Conservation (phyloP, 768 basidiomycete genomes). For the Suillus clintonianus region DNA sequence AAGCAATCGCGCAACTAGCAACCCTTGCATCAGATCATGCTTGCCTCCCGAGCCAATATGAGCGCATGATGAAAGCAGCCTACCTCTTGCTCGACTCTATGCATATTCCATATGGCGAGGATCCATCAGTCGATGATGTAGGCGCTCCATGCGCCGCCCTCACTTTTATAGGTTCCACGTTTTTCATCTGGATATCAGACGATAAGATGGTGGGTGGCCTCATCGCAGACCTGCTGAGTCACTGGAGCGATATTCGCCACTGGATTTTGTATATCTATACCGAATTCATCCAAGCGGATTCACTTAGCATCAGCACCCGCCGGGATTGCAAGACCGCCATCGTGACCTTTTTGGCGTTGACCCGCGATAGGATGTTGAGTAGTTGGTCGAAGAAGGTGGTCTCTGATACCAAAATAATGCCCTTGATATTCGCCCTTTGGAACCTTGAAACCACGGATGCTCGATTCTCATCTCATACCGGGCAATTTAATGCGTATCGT, state of each 20-base stretch:
- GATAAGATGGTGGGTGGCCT: conserved; percentile 15
- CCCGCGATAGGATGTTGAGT: conserved; percentile 25
- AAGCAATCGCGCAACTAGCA: conserved; percentile 15
- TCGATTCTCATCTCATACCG: conserved; percentile 22
- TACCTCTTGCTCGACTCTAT: conserved; percentile 20
- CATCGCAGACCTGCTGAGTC: conserved; percentile 11
- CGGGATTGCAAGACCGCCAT: conserved; percentile 24
- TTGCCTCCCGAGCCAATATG: conserved; percentile 23
- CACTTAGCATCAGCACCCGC: conserved; percentile 12
- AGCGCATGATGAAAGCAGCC: conserved; percentile 20
- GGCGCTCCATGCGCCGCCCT: conserved; percentile 16
- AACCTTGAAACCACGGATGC: conserved; percentile 25
- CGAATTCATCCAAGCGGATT: conserved; percentile 11
- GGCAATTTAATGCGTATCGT: conserved; percentile 14
- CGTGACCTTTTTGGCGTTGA: conserved; percentile 27
- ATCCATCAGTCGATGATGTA: conserved; percentile 9
- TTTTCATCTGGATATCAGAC: conserved; percentile 25
- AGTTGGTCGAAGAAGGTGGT: conserved; percentile 27
- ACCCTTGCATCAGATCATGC: conserved; percentile 10
- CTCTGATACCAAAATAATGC: conserved; percentile 27
- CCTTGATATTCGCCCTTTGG: conserved; percentile 29
- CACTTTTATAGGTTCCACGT: conserved; percentile 20
- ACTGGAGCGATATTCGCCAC: conserved; percentile 27
- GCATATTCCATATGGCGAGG: conserved; percentile 18
- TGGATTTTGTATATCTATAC: conserved; percentile 28